phyloP scores from a whole-genome alignment of 768 basidiomycete genomes.

The Tylopilus cervinicoccineus region DNA sequence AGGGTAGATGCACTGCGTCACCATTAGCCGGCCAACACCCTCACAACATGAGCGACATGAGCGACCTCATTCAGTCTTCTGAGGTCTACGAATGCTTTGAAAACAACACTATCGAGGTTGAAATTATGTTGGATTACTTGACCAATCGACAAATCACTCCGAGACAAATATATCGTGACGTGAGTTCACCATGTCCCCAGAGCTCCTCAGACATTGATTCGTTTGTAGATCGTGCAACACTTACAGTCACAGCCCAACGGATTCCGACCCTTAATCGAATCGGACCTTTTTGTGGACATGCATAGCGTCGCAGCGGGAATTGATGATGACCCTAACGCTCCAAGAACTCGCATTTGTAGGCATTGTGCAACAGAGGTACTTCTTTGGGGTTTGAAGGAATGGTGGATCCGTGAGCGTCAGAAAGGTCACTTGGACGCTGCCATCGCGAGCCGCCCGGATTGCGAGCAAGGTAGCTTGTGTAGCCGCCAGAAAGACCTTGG shows the following conservation, averaged over 20 bases:
- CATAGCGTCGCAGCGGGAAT: constrained; percentile 52
- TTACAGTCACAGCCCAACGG: constrained; percentile 57
- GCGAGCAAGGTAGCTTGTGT: constrained; percentile 59
- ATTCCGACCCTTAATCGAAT: constrained; percentile 65
- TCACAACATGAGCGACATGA: constrained; percentile 60
- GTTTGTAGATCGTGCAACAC: constrained; percentile 54
- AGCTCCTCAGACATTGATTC: constrained; percentile 3
- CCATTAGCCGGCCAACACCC: constrained; percentile 59
- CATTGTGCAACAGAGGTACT: constrained; percentile 73
- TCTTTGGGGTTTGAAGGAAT: constrained; percentile 71
- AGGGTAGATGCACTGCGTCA: constrained; percentile 64
- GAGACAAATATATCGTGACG: constrained; percentile 74
- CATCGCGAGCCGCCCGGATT: constrained; percentile 62
- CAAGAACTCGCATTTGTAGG: constrained; percentile 63
- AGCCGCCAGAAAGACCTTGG: constrained; percentile 61
- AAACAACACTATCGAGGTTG: constrained; percentile 75
- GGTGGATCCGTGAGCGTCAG: constrained; percentile 79
- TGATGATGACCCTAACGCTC: constrained; percentile 54
- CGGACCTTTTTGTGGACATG: constrained; percentile 67
- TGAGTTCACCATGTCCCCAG: constrained; percentile 26
- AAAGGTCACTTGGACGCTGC: constrained; percentile 59
- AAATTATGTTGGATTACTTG: constrained; percentile 80
- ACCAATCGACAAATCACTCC: constrained; percentile 58
- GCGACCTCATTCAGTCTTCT: constrained; percentile 74
- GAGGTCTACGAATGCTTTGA: constrained; percentile 81